Base-by-base conservation (phyloP, 306 rosid species). In the Alnus glutinosa region DNA sequence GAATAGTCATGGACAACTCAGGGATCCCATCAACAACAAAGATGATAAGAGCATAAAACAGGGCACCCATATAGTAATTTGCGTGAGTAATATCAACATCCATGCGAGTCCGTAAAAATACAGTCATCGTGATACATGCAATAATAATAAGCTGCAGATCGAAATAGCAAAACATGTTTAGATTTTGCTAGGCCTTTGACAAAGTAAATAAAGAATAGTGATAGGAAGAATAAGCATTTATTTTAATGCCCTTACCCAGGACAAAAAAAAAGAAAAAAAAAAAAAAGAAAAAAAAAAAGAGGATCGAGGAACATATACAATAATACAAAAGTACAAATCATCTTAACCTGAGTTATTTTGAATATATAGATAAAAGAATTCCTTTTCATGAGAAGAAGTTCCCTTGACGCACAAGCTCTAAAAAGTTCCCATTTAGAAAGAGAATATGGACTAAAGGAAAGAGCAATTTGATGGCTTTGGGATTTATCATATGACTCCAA, bases 101-200 rank as follows among this genome's bases (percentile, higher is more conserved):
- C 92, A 84, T 80, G 51, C 71, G n/a, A 57, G 83, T 84, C 44
- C 87, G 58, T 44, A 86, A 58, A 70, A 89, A 86, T 72, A 84
- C 85, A 4, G 90, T 89, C 92, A 86, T 86, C 1, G 92, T 70
- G 42, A 88, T 78, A n/a, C 66, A 47, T 28, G 88, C 82, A 19
- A 75, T 34, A 23, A 82, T 59, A 16, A 84, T 19, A 15, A 88
- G 87, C 92, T 82, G 88, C 77, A 79, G 68, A 39, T 66, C 34
- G 30, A 16, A 66, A 3, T 36, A 18, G 14, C 70, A 6, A 63
- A 34, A 63, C 44, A 55, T 55, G 62, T 32, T 63, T 18, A 19
- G 46, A 63, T 62, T 63, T 63, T 28, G 18, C 44, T 19, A 36
- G 64, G 15, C 39, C 39, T 3, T 59, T 4, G 36, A 59, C 39